Base-by-base conservation (phyloP, 306 rosid species). In the Quercus ilex region DNA sequence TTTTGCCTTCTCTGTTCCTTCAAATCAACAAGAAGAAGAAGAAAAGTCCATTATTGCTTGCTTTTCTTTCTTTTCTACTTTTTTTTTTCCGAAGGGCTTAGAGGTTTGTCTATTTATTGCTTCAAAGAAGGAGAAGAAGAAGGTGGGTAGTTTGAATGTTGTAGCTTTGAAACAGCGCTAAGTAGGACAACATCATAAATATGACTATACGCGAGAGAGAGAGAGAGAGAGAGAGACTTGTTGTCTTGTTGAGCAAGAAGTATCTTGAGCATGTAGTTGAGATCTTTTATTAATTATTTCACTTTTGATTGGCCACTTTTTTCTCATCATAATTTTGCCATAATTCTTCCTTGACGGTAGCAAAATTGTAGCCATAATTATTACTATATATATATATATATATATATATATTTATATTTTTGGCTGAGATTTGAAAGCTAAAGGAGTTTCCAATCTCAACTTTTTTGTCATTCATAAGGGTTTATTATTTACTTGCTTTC, bases 201-300 rank as follows among this genome's bases (percentile, higher is more conserved):
- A 64, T 30, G 17, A 35, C 49, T 4, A 31, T 7, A 19, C 2
- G 51, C 1, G 17, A 76, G 33, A 26, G 26, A 30, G 17, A 21
- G 72, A 20, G 64, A 28, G 73, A 30, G 46, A 21, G 67, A 80
- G 77, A 3, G 33, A 58, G 63, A 68, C 0, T 0, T 8, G 11
- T 35, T 74, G 49, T 55, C 97, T 91, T 89, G 92, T 4, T 18
- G 84, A 60, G 20, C 86, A 89, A 86, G 92, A 1, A 79, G 71
- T 60, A 12, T 60, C 49, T 69, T 80, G 53, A 35, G 60, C 35
- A 53, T 21, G 58, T 30, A 0, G 26, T 69, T 12, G 15, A 49
- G 53, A 49, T 13, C 65, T 12, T 58, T 19, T 7, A 5, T n/a
- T 57, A 9, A 20, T 21, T 59, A 4, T 41, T 41, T 41, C 2